Percentiles rank a stretch among this genome's conserved stretches.
These are phyloP conservation scores for Komagataella mondaviorum DNA, from an alignment of 805 yeast species.

Conservation along the genomic window DNA sequence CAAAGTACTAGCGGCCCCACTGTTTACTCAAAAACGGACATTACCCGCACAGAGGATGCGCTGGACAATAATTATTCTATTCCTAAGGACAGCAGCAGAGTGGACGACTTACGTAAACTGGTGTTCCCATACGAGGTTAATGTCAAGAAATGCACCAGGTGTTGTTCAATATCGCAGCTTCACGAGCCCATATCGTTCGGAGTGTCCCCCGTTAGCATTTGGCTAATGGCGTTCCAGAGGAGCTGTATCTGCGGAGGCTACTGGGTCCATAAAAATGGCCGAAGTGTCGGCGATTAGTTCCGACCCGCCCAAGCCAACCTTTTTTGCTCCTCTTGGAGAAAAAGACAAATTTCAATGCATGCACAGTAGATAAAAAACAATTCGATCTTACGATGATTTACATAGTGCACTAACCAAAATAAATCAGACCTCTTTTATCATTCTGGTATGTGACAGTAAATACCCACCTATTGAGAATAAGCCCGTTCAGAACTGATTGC, in stretches of 20 bases:
- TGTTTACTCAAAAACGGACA: neutral
- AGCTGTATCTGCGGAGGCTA: conserved; percentile 71
- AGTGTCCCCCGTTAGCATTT: conserved; percentile 16
- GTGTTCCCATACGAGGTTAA: neutral
- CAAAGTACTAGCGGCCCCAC: neutral
- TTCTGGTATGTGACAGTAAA: neutral
- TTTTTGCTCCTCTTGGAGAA: neutral
- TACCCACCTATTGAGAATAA: neutral
- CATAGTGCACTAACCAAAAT: neutral
- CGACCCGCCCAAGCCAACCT: neutral
- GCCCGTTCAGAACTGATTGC: neutral
- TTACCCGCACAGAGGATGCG: conserved; percentile 4
- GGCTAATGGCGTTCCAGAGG: conserved; percentile 60
- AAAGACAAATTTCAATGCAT: neutral
- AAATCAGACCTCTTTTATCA: neutral
- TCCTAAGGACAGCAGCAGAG: conserved; percentile 12
- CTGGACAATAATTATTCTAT: conserved; percentile 14
- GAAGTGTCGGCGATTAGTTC: neutral
- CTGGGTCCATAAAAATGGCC: conserved; percentile 31
- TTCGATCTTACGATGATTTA: neutral
- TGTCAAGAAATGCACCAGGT: conserved; percentile 32
- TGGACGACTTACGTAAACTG: neutral
- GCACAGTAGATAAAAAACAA: neutral
- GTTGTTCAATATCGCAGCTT: conserved; percentile 32
- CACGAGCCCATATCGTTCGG: conserved; percentile 17